Evolutionary conservation across 2,329 filamentous ascomycete genomes (phyloP).

Genomic region (Aspergillus caelatus): DNA sequence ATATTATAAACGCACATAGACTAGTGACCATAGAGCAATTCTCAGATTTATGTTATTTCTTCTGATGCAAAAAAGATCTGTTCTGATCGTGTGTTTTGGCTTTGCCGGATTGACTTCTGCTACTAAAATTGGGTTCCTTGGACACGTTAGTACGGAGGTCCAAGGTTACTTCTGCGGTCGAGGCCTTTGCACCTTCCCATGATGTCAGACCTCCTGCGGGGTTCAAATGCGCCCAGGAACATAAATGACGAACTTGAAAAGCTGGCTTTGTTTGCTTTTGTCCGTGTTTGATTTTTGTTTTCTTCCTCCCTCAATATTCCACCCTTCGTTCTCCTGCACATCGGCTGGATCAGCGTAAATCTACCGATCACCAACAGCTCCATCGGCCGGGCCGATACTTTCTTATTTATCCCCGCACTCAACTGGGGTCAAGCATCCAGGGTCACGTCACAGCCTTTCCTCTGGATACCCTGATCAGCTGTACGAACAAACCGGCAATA

Average conservation of each 20-base stretch:
- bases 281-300: not conserved
- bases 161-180: conserved; percentile 3
- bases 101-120: too few relatives aligned
- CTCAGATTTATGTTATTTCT: not conserved
- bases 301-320: not conserved
- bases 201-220: conserved; percentile 27
- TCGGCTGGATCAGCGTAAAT: not conserved
- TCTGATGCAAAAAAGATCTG: not conserved
- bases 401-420: not conserved
- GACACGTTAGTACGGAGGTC: conserved; percentile 9
- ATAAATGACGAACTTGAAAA: conserved; percentile 6
- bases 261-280: not conserved
- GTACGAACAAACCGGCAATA: too few relatives aligned
- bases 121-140: not conserved
- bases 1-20: conserved; percentile 18
- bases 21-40: conserved; percentile 16
- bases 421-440: not conserved
- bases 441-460: too few relatives aligned
- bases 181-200: conserved; percentile 7
- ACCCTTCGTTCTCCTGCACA: not conserved
- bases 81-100: too few relatives aligned
- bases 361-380: not conserved
- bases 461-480: not conserved
- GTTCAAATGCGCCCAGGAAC: conserved; percentile 21
- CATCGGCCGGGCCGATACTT: not conserved